phyloP scores from a whole-genome alignment of 495 filamentous ascomycete genomes.

The Aspergillus coremiiformis region DNA sequence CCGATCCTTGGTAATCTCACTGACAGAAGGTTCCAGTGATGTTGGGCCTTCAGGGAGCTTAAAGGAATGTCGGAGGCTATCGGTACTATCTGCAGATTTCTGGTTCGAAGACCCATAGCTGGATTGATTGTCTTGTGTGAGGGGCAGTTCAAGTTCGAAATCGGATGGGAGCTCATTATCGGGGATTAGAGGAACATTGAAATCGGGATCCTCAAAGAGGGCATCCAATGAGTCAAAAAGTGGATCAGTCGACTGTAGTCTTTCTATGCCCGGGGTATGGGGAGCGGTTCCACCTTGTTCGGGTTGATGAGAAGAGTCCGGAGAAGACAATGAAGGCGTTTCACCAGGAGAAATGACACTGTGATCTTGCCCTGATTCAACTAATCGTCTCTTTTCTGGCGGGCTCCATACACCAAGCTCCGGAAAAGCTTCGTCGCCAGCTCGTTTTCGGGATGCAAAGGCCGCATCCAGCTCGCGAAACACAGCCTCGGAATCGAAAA shows the following conservation, averaged over 20 bases:
- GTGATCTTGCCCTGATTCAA: slow-evolving; percentile 3
- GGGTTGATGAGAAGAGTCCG: slow-evolving; percentile 12
- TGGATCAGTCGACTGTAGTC: slow-evolving; percentile 12
- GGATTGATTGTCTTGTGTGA: not conserved
- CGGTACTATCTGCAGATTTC: not conserved
- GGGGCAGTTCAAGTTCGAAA: not conserved
- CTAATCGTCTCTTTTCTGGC: slow-evolving; percentile 14
- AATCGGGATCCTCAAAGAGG: slow-evolving; percentile 14
- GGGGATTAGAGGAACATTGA: slow-evolving; percentile 6
- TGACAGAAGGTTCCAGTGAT: slow-evolving; percentile 3
- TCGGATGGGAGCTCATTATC: slow-evolving; percentile 1
- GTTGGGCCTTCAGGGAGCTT: not conserved
- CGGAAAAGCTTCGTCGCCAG: slow-evolving; percentile 17
- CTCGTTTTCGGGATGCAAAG: slow-evolving; percentile 18
- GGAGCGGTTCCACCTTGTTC: slow-evolving; percentile 10
- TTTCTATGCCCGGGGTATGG: slow-evolving; percentile 14
- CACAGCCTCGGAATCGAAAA: slow-evolving; percentile 17
- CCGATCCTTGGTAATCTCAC: slow-evolving; percentile 17
- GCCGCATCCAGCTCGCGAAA: slow-evolving; percentile 15
- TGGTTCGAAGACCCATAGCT: not conserved
- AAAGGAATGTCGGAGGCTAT: not conserved
- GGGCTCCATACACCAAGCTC: slow-evolving; percentile 8
- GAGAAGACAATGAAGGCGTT: slow-evolving; percentile 19
- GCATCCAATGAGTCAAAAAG: slow-evolving; percentile 19
- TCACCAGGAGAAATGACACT: slow-evolving; percentile 8